phyloP scores from a whole-genome alignment of 768 basidiomycete species.

The Chalciporus piperatus region DNA sequence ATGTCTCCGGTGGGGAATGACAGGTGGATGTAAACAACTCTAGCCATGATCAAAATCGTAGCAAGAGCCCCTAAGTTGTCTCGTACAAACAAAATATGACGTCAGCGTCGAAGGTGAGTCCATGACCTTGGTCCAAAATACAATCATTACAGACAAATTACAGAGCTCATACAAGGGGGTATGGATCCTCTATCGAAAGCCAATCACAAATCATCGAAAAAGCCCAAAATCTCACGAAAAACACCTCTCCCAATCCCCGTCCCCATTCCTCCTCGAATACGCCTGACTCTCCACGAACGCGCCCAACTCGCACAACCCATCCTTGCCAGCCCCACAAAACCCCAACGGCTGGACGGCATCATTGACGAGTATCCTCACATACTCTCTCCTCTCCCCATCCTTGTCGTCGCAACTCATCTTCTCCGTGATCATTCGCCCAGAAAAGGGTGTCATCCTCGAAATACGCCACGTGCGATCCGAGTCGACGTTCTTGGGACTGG shows the following conservation, averaged over 20 bases:
- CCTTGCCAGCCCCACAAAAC: constrained; percentile 52
- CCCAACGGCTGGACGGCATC: constrained; percentile 62
- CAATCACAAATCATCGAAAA: not conserved
- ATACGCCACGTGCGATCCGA: constrained; percentile 47
- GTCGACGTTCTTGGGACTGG: constrained; percentile 18
- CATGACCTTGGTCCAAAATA: no score
- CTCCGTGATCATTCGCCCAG: constrained; percentile 72
- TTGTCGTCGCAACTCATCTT: constrained; percentile 45
- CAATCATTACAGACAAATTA: no score
- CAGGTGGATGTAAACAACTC: no score
- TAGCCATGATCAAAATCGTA: no score
- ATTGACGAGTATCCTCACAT: constrained; percentile 76
- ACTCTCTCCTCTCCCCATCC: constrained; percentile 34
- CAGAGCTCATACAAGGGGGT: not conserved
- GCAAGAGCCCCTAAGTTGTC: no score
- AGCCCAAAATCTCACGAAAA: constrained; percentile 31
- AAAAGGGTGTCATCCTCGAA: constrained; percentile 69
- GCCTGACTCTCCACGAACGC: constrained; percentile 69
- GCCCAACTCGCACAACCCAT: constrained; percentile 62
- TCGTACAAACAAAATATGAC: no score
- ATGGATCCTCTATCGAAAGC: not conserved
- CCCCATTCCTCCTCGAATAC: constrained; percentile 65
- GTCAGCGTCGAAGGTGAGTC: no score
- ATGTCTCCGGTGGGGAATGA: no score
- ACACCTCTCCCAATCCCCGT: constrained; percentile 71